A percentile compares a stretch with the other conserved stretches of the same genome.
phyloP scores from a whole-genome alignment of 1,284 basidiomycete genomes.

The Amylostereum areolatum region DNA sequence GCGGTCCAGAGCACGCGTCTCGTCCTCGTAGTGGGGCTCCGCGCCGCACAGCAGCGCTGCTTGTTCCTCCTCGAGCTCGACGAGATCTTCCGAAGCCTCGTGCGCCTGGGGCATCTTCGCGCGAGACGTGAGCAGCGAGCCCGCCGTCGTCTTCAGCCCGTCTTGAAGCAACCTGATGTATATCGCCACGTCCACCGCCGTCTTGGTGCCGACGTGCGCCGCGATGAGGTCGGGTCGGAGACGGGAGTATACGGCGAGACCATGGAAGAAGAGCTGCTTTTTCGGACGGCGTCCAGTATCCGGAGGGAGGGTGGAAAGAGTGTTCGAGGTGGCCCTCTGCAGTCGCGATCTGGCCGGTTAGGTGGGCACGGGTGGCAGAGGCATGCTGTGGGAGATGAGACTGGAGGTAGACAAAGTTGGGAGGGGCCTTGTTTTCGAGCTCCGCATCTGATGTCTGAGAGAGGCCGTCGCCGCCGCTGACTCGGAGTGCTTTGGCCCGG shows the following conservation, averaged over 20 bases:
- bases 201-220: conserved; percentile 55
- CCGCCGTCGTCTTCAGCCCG: conserved; percentile 14
- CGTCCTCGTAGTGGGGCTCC: conserved; percentile 27
- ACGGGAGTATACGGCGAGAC: conserved; percentile 56
- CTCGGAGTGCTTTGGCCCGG: no score
- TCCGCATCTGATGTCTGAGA: background rate
- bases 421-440: background rate
- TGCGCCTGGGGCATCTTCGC: conserved; percentile 31
- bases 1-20: conserved; percentile 12
- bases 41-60: conserved; percentile 31
- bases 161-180: conserved; percentile 51
- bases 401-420: background rate
- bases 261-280: conserved; percentile 67
- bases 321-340: conserved; percentile 14
- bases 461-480: no score
- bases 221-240: conserved; percentile 69
- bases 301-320: conserved; percentile 39
- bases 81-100: conserved; percentile 57
- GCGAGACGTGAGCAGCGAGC: conserved; percentile 1
- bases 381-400: conserved; percentile 7
- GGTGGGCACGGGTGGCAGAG: conserved; percentile 6
- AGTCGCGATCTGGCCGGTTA: background rate
- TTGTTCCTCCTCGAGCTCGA: conserved; percentile 53
- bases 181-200: conserved; percentile 49
- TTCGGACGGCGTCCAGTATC: conserved; percentile 61